phyloP scores from a whole-genome alignment of 1,284 basidiomycete species.

The Fistulina hepatica region DNA sequence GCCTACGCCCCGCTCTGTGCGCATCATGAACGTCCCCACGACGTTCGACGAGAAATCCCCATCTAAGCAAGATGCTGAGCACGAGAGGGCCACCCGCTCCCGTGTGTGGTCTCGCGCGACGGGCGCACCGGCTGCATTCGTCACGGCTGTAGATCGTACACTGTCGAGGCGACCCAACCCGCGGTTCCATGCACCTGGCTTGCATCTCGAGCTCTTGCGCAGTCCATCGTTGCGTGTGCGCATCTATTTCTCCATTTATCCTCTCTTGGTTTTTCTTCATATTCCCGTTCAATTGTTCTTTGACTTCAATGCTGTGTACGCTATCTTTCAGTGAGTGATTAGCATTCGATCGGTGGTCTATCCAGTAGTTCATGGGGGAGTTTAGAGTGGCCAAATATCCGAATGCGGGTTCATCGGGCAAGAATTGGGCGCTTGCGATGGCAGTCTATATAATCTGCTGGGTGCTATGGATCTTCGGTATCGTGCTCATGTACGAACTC shows the following conservation, averaged over 20 bases:
- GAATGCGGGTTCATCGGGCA: constrained; percentile 54
- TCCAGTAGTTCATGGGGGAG: constrained; percentile 8
- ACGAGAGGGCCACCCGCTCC: constrained; percentile 35
- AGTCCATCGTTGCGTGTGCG: constrained; percentile 45
- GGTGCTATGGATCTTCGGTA: constrained; percentile 60
- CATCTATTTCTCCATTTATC: constrained; percentile 56
- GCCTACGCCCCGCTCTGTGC: constrained; percentile 65
- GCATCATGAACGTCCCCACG: constrained; percentile 57
- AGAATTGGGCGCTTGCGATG: constrained; percentile 67
- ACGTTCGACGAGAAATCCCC: too few relatives aligned
- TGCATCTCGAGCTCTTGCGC: constrained; percentile 55
- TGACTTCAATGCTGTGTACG: constrained; percentile 72
- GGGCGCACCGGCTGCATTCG: constrained; percentile 33
- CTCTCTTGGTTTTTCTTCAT: constrained; percentile 57
- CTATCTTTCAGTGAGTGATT: constrained; percentile 58
- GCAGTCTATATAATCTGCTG: constrained; percentile 73
- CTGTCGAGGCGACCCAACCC: constrained; percentile 33
- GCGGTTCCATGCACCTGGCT: constrained; percentile 48
- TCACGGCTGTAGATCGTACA: constrained; percentile 18
- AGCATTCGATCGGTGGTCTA: constrained; percentile 7
- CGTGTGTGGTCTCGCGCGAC: constrained; percentile 56
- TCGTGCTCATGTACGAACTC: constrained; percentile 72
- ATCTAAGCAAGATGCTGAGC: too few relatives aligned
- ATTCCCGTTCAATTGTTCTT: constrained; percentile 67
- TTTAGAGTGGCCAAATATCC: constrained; percentile 58